Percentiles rank a stretch among this genome's conserved stretches.
These are phyloP conservation scores for Alternaria panax DNA, from an alignment of 2,329 filamentous ascomycete genomes.

Conservation along the genomic window DNA sequence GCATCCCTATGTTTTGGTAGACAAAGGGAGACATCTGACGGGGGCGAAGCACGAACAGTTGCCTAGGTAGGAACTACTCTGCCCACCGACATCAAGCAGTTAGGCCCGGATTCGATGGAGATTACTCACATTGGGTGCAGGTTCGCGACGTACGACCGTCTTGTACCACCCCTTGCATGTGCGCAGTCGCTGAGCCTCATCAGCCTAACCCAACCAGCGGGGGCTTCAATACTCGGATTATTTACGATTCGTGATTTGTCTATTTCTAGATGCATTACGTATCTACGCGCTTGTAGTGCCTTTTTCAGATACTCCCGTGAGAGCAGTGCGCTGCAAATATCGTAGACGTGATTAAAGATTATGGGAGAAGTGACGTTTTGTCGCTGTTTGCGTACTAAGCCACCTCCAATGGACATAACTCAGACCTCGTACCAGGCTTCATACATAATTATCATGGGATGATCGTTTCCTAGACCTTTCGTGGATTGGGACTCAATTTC, in stretches of 20 bases:
- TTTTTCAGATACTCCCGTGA: neutral
- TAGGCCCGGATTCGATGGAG: neutral
- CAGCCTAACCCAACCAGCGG: neutral
- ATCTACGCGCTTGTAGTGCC: neutral
- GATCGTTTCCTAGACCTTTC: neutral
- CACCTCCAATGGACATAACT: neutral
- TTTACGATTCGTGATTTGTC: neutral
- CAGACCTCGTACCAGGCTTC: neutral
- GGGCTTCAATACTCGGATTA: neutral
- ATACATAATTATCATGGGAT: neutral
- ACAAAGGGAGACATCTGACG: slow-evolving; percentile 8
- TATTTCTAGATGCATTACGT: neutral
- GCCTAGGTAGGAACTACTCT: neutral
- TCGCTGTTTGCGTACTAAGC: neutral
- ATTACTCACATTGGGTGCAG: neutral
- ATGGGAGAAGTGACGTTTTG: neutral
- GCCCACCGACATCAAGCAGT: neutral
- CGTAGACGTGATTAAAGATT: neutral
- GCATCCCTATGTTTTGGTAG: slow-evolving; percentile 1
- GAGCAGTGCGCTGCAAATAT: neutral
- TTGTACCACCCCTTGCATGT: slow-evolving; percentile 13
- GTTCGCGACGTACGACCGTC: neutral
- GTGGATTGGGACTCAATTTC: neutral
- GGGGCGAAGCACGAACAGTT: slow-evolving; percentile 7
- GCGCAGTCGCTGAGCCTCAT: slow-evolving; percentile 12